Evolutionary conservation across 371 early-diverging fungal species (phyloP).

Genomic region (Saksenaea vasiformis): DNA sequence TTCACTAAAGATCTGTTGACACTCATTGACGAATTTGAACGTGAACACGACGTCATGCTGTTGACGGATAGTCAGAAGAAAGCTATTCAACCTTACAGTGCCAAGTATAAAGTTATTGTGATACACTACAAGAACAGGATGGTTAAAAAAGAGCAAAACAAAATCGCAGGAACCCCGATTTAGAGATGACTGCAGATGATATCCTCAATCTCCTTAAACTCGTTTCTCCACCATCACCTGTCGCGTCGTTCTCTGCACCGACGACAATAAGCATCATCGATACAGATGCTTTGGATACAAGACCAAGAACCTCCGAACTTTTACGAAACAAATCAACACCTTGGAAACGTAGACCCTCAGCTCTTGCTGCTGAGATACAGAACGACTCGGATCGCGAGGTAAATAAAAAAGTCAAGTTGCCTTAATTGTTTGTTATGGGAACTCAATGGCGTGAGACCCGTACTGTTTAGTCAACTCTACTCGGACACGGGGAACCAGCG

Average conservation of each 20-base stretch:
- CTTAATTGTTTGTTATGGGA: background rate
- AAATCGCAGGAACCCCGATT: constrained; percentile 35
- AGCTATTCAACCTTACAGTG: constrained; percentile 44
- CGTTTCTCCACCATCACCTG: constrained; percentile 32
- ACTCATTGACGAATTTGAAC: constrained; percentile 43
- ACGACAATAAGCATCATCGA: constrained; percentile 11
- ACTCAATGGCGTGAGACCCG: background rate
- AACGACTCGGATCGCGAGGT: background rate
- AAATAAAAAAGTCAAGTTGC: background rate
- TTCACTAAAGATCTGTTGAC: constrained; percentile 42
- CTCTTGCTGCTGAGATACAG: constrained; percentile 19
- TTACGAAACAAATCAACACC: constrained; percentile 12
- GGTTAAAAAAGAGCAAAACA: background rate
- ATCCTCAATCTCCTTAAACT: constrained; percentile 44
- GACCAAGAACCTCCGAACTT: constrained; percentile 20
- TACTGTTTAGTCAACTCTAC: background rate
- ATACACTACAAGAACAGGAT: background rate
- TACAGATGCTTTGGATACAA: background rate
- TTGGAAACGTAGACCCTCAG: constrained; percentile 35
- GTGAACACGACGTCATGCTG: constrained; percentile 33
- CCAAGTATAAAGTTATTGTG: constrained; percentile 4
- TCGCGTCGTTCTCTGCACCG: constrained; percentile 29
- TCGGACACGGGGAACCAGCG: background rate
- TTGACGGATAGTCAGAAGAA: constrained; percentile 42
- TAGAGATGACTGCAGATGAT: constrained; percentile 56